Base-by-base conservation (phyloP, 1,139 yeast species). In the Kazachstania sp. region DNA sequence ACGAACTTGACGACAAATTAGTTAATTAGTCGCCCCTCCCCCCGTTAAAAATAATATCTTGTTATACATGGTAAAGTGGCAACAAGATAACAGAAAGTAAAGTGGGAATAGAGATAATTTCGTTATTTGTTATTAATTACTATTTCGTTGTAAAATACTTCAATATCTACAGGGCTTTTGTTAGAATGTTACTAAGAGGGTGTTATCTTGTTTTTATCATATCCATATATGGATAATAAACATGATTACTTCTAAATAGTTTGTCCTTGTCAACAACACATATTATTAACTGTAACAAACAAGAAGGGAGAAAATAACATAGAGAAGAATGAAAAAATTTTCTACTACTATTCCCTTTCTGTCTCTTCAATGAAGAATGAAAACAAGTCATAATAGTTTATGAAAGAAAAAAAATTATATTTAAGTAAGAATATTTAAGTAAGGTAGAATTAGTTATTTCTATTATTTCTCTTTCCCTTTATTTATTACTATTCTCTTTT, bases 1-100 rank as follows among this genome's bases (percentile, higher is more conserved):
- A 40, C 43, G 43, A 32, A 40, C 26, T 15, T 31, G n/a, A 23
- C 23, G 37, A 31, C 43, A 40, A 32, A 40, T 20, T 40, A 31
- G 37, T 40, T 9, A 28, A 40, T 31, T 40, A 40, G 37, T 40
- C 37, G 37, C 29, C 37, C 37, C 29, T 32, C 42, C 26, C 38
- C 42, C 41, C 41, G 41, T 38, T 38, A 38, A 38, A 32, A 15
- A 32, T 32, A 32, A 15, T 32, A 32, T 18, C 18, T 7, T 23
- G 9, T 23, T 23, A 23, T n/a, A n/a, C n/a, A n/a, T n/a, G n/a
- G n/a, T n/a, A n/a, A 15, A 18, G 18, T 32, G 16, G 18, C 19
- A 32, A 15, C 16, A 32, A 32, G 15, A 32, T 23, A 23, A 4
- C 28, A 23, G 28, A 23, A 23, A 23, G 28, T 23, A 23, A 23